Conservation (phyloP, 352 stramenopile genomes). For the Phytopythium sindhum region DNA sequence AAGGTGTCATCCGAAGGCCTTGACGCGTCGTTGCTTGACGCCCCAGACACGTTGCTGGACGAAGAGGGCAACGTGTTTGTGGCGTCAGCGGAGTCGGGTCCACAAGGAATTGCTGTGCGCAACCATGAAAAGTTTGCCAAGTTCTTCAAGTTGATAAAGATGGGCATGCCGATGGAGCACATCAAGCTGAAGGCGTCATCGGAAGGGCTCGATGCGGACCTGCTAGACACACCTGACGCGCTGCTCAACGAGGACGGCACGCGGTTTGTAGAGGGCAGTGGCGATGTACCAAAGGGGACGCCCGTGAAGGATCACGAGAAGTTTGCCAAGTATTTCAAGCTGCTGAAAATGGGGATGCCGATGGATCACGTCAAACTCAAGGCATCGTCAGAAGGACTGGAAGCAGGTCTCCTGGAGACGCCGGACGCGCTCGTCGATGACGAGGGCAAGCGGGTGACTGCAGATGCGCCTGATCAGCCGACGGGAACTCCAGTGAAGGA, state of each 20-base stretch:
- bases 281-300: conserved; percentile 22
- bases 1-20: conserved; percentile 71
- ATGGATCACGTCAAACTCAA: conserved; percentile 80
- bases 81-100: conserved; percentile 3
- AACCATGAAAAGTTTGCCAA: conserved; percentile 73
- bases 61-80: conserved; percentile 44
- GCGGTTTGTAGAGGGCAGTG: conserved; percentile 19
- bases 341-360: conserved; percentile 84
- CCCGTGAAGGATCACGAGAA: conserved; percentile 65
- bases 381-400: conserved; percentile 78
- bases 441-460: conserved; percentile 30
- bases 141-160: conserved; percentile 94
- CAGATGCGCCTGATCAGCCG: neutral
- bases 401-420: conserved; percentile 82
- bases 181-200: conserved; percentile 85
- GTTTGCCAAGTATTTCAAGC: conserved; percentile 76
- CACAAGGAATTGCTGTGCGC: conserved; percentile 31
- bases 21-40: conserved; percentile 91
- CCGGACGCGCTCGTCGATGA: conserved; percentile 58
- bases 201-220: conserved; percentile 45
- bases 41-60: conserved; percentile 51
- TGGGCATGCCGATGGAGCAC: conserved; percentile 85
- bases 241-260: conserved; percentile 54
- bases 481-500: conserved; percentile 61
- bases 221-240: conserved; percentile 57